These are phyloP conservation scores for Trypanosoma congolense DNA, from an alignment of 208 protist genomes.

Conservation along the genomic window DNA sequence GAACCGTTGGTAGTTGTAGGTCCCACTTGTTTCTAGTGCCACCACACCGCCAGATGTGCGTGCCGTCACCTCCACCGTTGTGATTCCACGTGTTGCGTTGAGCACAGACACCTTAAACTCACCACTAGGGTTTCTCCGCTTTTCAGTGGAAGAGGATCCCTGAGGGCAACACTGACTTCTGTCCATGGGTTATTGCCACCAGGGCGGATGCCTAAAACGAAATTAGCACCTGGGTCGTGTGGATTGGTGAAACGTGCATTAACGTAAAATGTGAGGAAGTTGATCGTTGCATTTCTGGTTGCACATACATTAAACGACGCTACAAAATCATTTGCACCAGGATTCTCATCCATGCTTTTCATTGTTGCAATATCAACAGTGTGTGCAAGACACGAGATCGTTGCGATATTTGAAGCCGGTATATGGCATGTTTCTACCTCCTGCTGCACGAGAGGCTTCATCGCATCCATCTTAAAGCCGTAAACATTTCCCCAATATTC, in stretches of 20 bases:
- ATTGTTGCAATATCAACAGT: constrained; percentile 58
- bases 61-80: constrained; percentile 59
- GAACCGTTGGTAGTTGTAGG: constrained; percentile 73
- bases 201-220: constrained; percentile 74
- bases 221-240: constrained; percentile 75
- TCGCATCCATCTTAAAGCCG: constrained; percentile 88
- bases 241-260: constrained; percentile 73
- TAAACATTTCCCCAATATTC: constrained; percentile 92
- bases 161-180: constrained; percentile 73
- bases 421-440: constrained; percentile 82
- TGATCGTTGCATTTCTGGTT: constrained; percentile 54
- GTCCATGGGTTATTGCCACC: constrained; percentile 79
- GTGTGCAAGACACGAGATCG: constrained; percentile 50
- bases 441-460: constrained; percentile 79
- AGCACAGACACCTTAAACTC: constrained; percentile 45
- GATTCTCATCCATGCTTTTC: constrained; percentile 28
- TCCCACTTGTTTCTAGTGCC: constrained; percentile 43
- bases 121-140: constrained; percentile 62
- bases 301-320: constrained; percentile 52
- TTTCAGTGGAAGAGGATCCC: constrained; percentile 59
- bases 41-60: constrained; percentile 62
- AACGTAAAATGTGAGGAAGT: constrained; percentile 86
- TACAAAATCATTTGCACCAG: constrained; percentile 34
- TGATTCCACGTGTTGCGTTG: constrained; percentile 39
- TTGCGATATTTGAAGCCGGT: constrained; percentile 66